Evolutionary conservation across 148 eudicot species (phyloP).

Genomic region (Silene uniflora): DNA sequence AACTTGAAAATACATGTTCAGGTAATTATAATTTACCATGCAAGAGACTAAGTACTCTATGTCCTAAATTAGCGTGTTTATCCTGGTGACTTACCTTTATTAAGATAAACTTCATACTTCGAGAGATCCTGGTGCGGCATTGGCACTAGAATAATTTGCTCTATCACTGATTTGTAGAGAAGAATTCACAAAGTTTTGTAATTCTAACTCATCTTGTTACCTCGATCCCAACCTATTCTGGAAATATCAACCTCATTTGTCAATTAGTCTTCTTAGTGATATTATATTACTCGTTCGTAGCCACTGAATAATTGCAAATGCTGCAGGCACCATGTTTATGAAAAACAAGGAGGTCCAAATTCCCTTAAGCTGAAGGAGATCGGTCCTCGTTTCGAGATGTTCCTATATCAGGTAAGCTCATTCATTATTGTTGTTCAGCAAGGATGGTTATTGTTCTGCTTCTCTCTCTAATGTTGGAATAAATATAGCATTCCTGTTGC

Average conservation of each 20-base stretch:
- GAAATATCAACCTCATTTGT: neutral
- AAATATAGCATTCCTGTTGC: neutral
- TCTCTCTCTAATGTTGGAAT: neutral
- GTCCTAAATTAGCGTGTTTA: neutral
- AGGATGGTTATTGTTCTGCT: neutral
- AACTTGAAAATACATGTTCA: no score
- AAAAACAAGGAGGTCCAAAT: slow-evolving; percentile 85
- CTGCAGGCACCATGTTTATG: slow-evolving; percentile 84
- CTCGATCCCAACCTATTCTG: neutral
- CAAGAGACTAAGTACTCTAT: no score
- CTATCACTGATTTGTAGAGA: neutral
- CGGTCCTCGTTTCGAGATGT: slow-evolving; percentile 94
- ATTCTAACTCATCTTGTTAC: neutral
- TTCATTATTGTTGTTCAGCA: neutral
- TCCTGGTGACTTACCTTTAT: neutral
- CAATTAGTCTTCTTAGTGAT: neutral
- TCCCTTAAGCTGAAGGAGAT: slow-evolving; percentile 85
- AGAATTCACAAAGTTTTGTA: neutral
- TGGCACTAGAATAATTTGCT: neutral
- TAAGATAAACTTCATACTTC: neutral
- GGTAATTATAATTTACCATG: no score
- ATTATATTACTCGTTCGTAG: neutral
- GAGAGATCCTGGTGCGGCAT: neutral
- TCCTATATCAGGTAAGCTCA: slow-evolving; percentile 60
- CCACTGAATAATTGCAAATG: neutral